These are phyloP conservation scores for Heracleum sosnowskyi DNA, from an alignment of 129 eudicot genomes.

Conservation along the genomic window DNA sequence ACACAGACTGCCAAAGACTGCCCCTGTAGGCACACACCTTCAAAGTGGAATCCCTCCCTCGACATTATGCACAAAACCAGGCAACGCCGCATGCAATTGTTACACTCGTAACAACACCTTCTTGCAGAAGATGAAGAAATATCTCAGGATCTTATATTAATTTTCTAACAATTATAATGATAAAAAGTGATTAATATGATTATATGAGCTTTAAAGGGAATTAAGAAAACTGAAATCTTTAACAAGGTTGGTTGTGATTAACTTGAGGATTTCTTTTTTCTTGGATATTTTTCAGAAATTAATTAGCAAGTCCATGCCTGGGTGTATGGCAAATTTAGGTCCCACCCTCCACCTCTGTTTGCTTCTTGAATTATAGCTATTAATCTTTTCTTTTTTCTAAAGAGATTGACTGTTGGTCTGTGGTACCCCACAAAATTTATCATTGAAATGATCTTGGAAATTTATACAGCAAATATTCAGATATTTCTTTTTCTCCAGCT, in stretches of 20 bases:
- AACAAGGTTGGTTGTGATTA: slow-evolving; percentile 20
- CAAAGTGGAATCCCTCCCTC: too few species aligned
- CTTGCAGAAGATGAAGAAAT: slow-evolving; percentile 13
- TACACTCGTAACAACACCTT: too few species aligned
- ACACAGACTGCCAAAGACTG: too few species aligned
- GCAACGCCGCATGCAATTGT: too few species aligned
- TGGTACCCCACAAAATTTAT: not conserved
- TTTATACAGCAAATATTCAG: not conserved
- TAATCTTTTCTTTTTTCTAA: not conserved
- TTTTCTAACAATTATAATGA: slow-evolving; percentile 13
- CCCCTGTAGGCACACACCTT: too few species aligned
- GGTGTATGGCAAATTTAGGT: slow-evolving; percentile 22
- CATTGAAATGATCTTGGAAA: too few species aligned
- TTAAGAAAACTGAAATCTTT: slow-evolving; percentile 15
- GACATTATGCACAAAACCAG: too few species aligned
- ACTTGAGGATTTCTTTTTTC: slow-evolving; percentile 19
- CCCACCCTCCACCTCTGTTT: slow-evolving; percentile 28
- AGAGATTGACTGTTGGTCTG: not conserved
- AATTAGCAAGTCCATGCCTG: slow-evolving; percentile 28
- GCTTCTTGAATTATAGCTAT: not conserved
- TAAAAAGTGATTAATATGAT: slow-evolving; percentile 19
- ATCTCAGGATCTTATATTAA: too few species aligned
- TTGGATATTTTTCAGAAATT: slow-evolving; percentile 16
- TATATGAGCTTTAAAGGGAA: slow-evolving; percentile 15
- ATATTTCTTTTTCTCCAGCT: not conserved